Base-by-base conservation (phyloP, 2,329 filamentous ascomycete genomes). In the Fusarium torulosum region DNA sequence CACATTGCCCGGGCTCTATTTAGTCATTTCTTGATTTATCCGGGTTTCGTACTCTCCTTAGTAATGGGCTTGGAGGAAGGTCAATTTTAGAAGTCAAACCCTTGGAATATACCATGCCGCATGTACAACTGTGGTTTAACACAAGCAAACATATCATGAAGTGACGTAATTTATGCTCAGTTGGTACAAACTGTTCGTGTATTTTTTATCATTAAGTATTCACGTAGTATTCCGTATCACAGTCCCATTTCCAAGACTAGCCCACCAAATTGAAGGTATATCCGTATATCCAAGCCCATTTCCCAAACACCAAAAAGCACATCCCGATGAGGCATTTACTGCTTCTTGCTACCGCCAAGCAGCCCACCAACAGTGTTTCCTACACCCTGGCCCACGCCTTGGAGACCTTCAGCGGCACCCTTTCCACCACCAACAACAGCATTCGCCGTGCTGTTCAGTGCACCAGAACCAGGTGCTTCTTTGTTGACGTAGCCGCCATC, bases 401-500 rank as follows among this genome's bases (percentile, higher is more conserved):
- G 76, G 0, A 74, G 67, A 4, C 73, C 70, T 71, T 79, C 75
- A 25, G 72, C 75, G 15, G 74, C 76, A 21, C 66, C 63, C 75
- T 78, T 76, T 13, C 72, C 69, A 4, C 77, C 78, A 4, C 78
- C 76, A 1, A 67, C 74, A 1, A 77, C 66, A 9, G 70, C 68
- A 10, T 63, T 67, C 5, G 70, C 74, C 5, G 73, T 74, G 23
- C 63, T 72, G 55, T 74, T 74, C 44, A 73, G 66, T 0, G 72
- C 72, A 2, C 66, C 61, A 2, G 76, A 71, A 1, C 77, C 72
- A 15, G 78, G 77, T 1, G 75, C 59, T n/a, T 73, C 67, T 15
- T 72, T 68, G 20, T 78, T 72, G 0, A 79, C 65, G 53, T 88
- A 85, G 37, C 76, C 77, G 20, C 88, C 88, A 19, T 83, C 76